A percentile compares a stretch with the other conserved stretches of the same genome.
phyloP scores from a whole-genome alignment of 2,329 filamentous ascomycete species.

The Talaromyces marneffei region DNA sequence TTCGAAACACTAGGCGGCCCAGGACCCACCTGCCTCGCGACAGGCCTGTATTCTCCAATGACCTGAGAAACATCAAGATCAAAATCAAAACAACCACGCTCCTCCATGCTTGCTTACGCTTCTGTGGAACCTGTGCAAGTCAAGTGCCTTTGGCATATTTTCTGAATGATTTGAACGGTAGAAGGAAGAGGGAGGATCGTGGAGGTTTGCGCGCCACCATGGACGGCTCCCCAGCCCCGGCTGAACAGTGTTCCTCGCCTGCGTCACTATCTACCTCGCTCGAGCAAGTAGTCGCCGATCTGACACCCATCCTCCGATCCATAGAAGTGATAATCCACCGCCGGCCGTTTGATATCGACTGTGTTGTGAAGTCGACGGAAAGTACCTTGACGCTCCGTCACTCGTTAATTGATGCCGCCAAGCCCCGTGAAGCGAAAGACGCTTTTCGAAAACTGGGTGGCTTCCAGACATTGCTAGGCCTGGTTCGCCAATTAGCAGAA shows the following conservation, averaged over 20 bases:
- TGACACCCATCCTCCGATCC: slow-evolving; percentile 26
- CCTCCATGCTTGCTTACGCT: background rate
- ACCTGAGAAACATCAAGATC: background rate
- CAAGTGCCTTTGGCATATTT: background rate
- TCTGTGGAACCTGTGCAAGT: background rate
- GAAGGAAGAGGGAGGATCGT: background rate
- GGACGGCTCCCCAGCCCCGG: slow-evolving; percentile 7
- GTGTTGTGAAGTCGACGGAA: slow-evolving; percentile 45
- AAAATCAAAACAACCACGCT: background rate
- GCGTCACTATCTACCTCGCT: slow-evolving; percentile 1
- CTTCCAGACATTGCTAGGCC: slow-evolving; percentile 66
- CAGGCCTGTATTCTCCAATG: background rate
- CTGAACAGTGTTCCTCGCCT: slow-evolving; percentile 11
- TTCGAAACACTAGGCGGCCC: background rate
- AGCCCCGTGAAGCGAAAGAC: slow-evolving; percentile 58
- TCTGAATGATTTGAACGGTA: background rate
- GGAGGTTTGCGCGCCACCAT: slow-evolving; percentile 13
- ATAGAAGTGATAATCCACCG: slow-evolving; percentile 30
- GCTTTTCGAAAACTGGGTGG: slow-evolving; percentile 76
- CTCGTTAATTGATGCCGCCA: slow-evolving; percentile 50
- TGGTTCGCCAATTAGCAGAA: slow-evolving; percentile 65
- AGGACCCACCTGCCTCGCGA: slow-evolving; percentile 4
- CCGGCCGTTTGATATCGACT: slow-evolving; percentile 26
- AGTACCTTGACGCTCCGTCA: slow-evolving; percentile 62
- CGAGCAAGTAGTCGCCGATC: slow-evolving; percentile 9